These are phyloP conservation scores for Acacia melanoxylon DNA, from an alignment of 306 rosid species.

Conservation along the genomic window DNA sequence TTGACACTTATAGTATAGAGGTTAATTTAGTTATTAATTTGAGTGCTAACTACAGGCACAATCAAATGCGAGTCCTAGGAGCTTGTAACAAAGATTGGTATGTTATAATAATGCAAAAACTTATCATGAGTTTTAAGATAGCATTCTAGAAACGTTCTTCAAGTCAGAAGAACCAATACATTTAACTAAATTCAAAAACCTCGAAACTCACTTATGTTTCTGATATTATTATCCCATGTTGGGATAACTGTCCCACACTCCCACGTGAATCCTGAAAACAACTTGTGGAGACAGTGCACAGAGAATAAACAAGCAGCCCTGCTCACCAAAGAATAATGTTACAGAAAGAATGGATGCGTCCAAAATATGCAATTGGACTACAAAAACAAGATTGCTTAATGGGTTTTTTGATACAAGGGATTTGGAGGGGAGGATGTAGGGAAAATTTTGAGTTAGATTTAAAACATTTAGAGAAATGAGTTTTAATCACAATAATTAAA, in stretches of 20 bases:
- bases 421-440: no score
- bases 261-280: constrained; percentile 63
- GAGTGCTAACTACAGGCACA: no score
- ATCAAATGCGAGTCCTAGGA: neutral
- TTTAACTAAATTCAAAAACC: constrained; percentile 59
- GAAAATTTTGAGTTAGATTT: no score
- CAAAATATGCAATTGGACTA: no score
- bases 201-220: constrained; percentile 66
- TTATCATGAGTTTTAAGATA: constrained; percentile 31
- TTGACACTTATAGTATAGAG: no score
- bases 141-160: constrained; percentile 73
- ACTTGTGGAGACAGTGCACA: constrained; percentile 66
- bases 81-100: neutral
- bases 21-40: neutral
- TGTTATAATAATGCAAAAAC: neutral
- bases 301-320: constrained; percentile 80
- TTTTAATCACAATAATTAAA: no score
- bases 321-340: constrained; percentile 15
- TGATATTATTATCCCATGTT: constrained; percentile 69
- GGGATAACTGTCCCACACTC: constrained; percentile 68
- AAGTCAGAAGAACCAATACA: constrained; percentile 73
- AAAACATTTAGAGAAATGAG: no score
- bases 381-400: neutral
- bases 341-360: neutral
- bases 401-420: no score